Conservation (phyloP, 768 basidiomycete species). For the Leccinum pellstonianum region DNA sequence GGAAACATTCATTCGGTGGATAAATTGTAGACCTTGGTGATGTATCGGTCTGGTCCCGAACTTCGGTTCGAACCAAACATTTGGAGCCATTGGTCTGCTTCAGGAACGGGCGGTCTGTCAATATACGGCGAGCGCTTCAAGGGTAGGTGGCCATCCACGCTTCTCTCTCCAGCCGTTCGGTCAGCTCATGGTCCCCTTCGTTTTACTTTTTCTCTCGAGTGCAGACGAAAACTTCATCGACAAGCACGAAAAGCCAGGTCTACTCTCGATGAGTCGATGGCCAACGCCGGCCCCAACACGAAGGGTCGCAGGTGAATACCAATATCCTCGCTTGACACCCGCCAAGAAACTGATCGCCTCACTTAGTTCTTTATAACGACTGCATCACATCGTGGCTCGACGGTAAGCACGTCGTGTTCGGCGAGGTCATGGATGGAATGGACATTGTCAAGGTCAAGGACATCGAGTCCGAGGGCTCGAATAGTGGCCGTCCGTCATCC, state of each 20-base stretch:
- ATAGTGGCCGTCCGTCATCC: conserved; percentile 26
- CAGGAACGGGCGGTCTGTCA: conserved; percentile 82
- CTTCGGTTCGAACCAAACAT: too few relatives aligned
- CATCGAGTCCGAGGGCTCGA: conserved; percentile 37
- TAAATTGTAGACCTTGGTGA: too few relatives aligned
- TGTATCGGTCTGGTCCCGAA: too few relatives aligned
- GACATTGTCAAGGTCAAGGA: conserved; percentile 34
- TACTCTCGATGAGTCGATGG: conserved; percentile 65
- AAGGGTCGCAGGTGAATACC: conserved; percentile 70
- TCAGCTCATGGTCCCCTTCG: neutral
- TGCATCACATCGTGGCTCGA: conserved; percentile 57
- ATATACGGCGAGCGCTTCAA: conserved; percentile 82
- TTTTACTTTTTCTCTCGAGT: neutral
- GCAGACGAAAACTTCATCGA: conserved; percentile 70
- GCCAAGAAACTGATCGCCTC: neutral
- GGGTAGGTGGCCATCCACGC: conserved; percentile 41
- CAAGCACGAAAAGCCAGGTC: conserved; percentile 57
- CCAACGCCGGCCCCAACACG: conserved; percentile 81
- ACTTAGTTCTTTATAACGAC: conserved; percentile 77
- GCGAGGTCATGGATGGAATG: conserved; percentile 28
- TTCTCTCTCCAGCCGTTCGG: neutral
- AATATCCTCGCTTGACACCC: neutral
- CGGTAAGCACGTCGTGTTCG: conserved; percentile 26
- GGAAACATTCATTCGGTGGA: too few relatives aligned
- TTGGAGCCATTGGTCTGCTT: conserved; percentile 36